A percentile compares a stretch with the other conserved stretches of the same genome.
These are phyloP conservation scores for Hymenoscyphus salicellus DNA, from an alignment of 2,329 filamentous ascomycete genomes.

Conservation along the genomic window DNA sequence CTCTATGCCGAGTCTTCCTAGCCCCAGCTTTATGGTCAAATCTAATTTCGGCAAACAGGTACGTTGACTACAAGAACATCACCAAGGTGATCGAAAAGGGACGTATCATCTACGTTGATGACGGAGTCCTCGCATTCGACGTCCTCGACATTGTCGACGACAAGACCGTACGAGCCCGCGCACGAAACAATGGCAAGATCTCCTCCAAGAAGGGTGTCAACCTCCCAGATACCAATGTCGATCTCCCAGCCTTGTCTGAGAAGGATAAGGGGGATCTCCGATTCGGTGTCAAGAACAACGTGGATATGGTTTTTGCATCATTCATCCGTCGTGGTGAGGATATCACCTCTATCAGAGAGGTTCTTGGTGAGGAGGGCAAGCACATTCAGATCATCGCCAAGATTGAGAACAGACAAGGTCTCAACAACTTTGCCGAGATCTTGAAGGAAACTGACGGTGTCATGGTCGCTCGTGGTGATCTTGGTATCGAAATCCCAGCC, in stretches of 20 bases:
- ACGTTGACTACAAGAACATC: slow-evolving; percentile 99
- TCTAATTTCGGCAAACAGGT: slow-evolving; percentile 52
- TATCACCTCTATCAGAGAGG: slow-evolving; percentile 85
- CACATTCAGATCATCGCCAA: slow-evolving; percentile 99
- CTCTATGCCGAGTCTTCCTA: neutral
- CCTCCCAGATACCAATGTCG: slow-evolving; percentile 96
- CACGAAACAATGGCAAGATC: slow-evolving; percentile 97
- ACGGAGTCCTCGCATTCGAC: slow-evolving; percentile 95
- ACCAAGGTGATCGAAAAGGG: slow-evolving; percentile 93
- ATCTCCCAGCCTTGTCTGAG: slow-evolving; percentile 93
- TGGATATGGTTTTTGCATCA: slow-evolving; percentile 98
- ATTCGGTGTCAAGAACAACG: slow-evolving; percentile 97
- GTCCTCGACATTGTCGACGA: slow-evolving; percentile 85
- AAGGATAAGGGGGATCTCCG: slow-evolving; percentile 93
- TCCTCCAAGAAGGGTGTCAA: slow-evolving; percentile 99
- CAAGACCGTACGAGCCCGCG: slow-evolving; percentile 80
- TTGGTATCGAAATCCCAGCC: slow-evolving; percentile 97
- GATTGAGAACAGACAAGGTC: slow-evolving; percentile 99
- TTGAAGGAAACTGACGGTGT: slow-evolving; percentile 95
- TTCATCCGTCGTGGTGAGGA: slow-evolving; percentile 95
- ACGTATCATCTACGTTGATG: slow-evolving; percentile 96
- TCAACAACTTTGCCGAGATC: slow-evolving; percentile 99
- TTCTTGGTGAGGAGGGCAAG: slow-evolving; percentile 87
- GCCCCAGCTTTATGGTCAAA: neutral
- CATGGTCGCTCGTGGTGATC: slow-evolving; percentile 98